phyloP scores from a whole-genome alignment of 2,329 filamentous ascomycete species.

The Biscogniauxia mediterranea region DNA sequence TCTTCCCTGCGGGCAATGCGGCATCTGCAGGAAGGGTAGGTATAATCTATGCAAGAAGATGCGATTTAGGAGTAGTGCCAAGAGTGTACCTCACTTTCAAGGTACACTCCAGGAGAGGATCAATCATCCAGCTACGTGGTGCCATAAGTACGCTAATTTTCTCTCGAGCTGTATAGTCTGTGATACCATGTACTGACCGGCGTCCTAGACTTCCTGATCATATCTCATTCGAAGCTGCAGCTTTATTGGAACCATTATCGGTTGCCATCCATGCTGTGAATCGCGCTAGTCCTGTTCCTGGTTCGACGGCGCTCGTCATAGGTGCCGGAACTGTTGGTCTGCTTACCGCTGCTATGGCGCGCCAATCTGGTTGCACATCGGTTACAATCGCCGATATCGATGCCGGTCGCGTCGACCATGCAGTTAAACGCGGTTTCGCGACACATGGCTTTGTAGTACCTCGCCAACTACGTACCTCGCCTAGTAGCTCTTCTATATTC shows the following conservation, averaged over 20 bases:
- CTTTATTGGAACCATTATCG: conserved; percentile 60
- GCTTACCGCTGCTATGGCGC: conserved; percentile 61
- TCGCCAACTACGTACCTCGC: conserved; percentile 40
- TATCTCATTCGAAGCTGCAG: conserved; percentile 58
- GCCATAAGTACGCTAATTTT: conserved; percentile 51
- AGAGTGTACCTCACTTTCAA: conserved; percentile 62
- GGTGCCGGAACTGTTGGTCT: conserved; percentile 64
- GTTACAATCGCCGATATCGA: conserved; percentile 63
- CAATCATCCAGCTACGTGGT: conserved; percentile 62
- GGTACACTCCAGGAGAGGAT: conserved; percentile 62
- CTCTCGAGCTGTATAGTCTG: conserved; percentile 2
- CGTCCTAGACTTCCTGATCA: conserved; percentile 52
- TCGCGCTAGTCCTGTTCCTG: conserved; percentile 49
- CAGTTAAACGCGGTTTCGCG: conserved; percentile 56
- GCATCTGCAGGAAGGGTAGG: conserved; percentile 46
- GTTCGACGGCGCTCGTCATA: conserved; percentile 60
- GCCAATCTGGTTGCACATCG: conserved; percentile 56
- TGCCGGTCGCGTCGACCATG: conserved; percentile 58
- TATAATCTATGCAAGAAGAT: conserved; percentile 63
- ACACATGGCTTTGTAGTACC: conserved; percentile 58
- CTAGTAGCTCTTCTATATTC: conserved; percentile 43
- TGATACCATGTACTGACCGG: conserved; percentile 16
- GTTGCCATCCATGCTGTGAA: conserved; percentile 63
- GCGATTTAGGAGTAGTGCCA: conserved; percentile 61
- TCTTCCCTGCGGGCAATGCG: conserved; percentile 37